Conservation (phyloP, 1,284 basidiomycete species). For the Cerrena zonata region DNA sequence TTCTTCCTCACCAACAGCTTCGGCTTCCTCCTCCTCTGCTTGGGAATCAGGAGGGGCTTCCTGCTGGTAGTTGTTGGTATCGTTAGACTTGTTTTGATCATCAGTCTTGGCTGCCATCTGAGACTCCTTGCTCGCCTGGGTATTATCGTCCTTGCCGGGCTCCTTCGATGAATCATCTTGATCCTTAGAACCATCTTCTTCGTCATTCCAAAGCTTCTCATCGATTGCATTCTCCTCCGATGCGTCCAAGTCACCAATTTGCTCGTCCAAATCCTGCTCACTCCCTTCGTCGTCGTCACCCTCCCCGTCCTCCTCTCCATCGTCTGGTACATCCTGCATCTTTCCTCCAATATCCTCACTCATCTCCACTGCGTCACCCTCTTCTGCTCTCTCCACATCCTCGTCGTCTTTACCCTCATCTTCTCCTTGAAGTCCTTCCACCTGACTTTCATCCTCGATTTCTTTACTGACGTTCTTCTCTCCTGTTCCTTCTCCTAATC, state of each 20-base stretch:
- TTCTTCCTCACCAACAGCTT: slow-evolving; percentile 18
- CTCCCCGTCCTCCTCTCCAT: slow-evolving; percentile 50
- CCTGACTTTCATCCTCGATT: slow-evolving; percentile 91
- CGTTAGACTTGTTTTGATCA: slow-evolving; percentile 34
- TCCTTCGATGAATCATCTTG: slow-evolving; percentile 48
- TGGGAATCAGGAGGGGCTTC: slow-evolving; percentile 29
- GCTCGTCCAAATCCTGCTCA: slow-evolving; percentile 70
- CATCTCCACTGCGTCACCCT: slow-evolving; percentile 71
- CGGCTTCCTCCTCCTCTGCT: slow-evolving; percentile 30
- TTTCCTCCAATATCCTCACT: slow-evolving; percentile 76
- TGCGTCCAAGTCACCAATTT: slow-evolving; percentile 79
- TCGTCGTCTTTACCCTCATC: slow-evolving; percentile 47
- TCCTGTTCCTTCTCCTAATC: slow-evolving; percentile 82
- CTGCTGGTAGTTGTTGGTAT: slow-evolving; percentile 32
- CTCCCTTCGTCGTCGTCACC: slow-evolving; percentile 53
- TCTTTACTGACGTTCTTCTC: slow-evolving; percentile 85
- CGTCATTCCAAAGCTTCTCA: slow-evolving; percentile 95
- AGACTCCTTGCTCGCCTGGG: slow-evolving; percentile 45
- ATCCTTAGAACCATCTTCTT: slow-evolving; percentile 44
- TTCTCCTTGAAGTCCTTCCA: slow-evolving; percentile 85
- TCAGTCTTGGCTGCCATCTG: slow-evolving; percentile 79
- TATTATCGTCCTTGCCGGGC: slow-evolving; percentile 48
- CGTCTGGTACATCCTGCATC: slow-evolving; percentile 74
- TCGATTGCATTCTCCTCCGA: slow-evolving; percentile 86
- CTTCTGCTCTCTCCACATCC: slow-evolving; percentile 49